These are phyloP conservation scores for Thymus mandschuricus DNA, from an alignment of 257 asterid species.

Conservation along the genomic window DNA sequence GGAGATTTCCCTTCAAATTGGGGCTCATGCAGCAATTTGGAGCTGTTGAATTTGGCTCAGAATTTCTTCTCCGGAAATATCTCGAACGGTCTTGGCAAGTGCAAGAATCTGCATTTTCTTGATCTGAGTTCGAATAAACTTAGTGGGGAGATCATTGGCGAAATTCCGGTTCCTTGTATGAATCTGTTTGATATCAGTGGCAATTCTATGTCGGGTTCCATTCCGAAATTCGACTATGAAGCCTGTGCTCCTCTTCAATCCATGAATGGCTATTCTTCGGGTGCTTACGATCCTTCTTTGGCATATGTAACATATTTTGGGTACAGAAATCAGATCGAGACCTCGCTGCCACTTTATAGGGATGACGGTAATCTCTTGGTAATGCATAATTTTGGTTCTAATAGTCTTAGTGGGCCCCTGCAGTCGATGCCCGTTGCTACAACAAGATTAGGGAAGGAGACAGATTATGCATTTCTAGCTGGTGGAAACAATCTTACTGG, in stretches of 20 bases:
- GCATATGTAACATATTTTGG: slow-evolving; percentile 59
- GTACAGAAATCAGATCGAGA: slow-evolving; percentile 43
- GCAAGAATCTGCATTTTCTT: slow-evolving; percentile 78
- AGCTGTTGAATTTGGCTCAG: slow-evolving; percentile 75
- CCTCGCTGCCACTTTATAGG: slow-evolving; percentile 43
- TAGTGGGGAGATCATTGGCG: slow-evolving; percentile 59
- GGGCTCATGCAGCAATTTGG: slow-evolving; percentile 75
- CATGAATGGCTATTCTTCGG: slow-evolving; percentile 23
- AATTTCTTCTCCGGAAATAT: slow-evolving; percentile 63
- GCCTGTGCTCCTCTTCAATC: slow-evolving; percentile 49
- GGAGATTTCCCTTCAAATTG: slow-evolving; percentile 70
- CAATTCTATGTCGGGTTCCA: slow-evolving; percentile 69
- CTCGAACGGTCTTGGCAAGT: slow-evolving; percentile 52
- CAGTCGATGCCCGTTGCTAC: slow-evolving; percentile 65
- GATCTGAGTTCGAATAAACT: slow-evolving; percentile 75
- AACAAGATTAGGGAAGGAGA: slow-evolving; percentile 50
- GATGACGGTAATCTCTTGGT: slow-evolving; percentile 47
- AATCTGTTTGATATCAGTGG: slow-evolving; percentile 74
- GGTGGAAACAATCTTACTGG: slow-evolving; percentile 78
- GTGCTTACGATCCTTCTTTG: slow-evolving; percentile 50
- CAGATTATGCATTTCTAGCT: slow-evolving; percentile 77
- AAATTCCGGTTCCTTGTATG: slow-evolving; percentile 90
- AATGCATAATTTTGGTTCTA: slow-evolving; percentile 75
- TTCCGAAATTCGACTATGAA: slow-evolving; percentile 59
- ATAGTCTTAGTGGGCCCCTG: slow-evolving; percentile 64